phyloP scores from a whole-genome alignment of 1,284 basidiomycete species.

The Trichosporon inkin region DNA sequence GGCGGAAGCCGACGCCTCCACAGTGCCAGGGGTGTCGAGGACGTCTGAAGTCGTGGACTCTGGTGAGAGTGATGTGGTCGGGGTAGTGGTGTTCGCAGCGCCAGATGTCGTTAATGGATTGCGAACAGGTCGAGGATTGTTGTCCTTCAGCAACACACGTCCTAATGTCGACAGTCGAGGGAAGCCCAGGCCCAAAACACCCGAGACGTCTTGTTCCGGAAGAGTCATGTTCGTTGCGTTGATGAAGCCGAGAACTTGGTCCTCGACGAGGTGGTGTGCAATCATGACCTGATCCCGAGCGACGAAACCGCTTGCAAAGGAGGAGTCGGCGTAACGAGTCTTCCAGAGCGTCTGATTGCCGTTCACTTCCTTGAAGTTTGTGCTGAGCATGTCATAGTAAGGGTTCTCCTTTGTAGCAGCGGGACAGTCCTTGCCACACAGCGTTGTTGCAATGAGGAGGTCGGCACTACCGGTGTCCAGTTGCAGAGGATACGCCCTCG shows the following conservation, averaged over 20 bases:
- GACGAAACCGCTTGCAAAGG: conserved; percentile 34
- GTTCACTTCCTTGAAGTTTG: conserved; percentile 30
- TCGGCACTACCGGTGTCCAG: conserved; percentile 46
- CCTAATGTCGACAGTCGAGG: conserved; percentile 38
- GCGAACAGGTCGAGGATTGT: not conserved
- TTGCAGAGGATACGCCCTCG: conserved; percentile 41
- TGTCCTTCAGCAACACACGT: conserved; percentile 16
- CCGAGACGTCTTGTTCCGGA: conserved; percentile 43
- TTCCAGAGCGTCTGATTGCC: conserved; percentile 32
- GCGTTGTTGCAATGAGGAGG: conserved; percentile 40
- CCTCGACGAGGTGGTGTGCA: conserved; percentile 20
- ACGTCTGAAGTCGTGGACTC: not conserved
- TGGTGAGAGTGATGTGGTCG: not conserved
- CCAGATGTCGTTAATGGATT: not conserved
- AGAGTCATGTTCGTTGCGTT: conserved; percentile 48
- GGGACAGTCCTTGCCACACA: conserved; percentile 37
- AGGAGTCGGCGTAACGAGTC: conserved; percentile 33
- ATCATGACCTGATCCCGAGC: conserved; percentile 35
- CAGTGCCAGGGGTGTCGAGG: not conserved
- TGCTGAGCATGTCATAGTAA: conserved; percentile 35
- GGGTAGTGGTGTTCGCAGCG: not conserved
- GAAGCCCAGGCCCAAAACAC: conserved; percentile 50
- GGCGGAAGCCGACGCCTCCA: not conserved
- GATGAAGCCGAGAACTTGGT: conserved; percentile 41
- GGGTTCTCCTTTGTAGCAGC: conserved; percentile 27